Conservation (phyloP, 257 asterid species). For the Fraxinus cuspidata region DNA sequence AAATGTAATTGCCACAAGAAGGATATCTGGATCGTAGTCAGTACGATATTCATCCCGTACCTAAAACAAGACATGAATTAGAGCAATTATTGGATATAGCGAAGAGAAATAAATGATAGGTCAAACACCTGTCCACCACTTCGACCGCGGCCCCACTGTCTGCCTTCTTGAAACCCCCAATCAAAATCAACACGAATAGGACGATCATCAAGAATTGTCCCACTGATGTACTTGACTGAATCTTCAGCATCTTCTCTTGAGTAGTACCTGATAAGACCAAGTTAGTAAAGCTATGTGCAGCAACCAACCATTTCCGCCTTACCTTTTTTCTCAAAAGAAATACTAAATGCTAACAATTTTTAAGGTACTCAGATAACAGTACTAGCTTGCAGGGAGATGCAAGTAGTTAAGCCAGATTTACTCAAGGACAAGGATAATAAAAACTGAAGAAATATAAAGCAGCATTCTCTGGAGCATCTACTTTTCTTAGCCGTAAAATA, state of each 20-base stretch:
- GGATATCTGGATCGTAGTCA: constrained; percentile 99
- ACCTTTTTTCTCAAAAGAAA: not conserved
- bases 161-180: constrained; percentile 97
- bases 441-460: not conserved
- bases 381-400: not conserved
- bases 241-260: constrained; percentile 93
- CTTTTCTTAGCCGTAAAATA: not conserved
- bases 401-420: not conserved
- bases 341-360: not conserved
- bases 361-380: not conserved
- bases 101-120: constrained; percentile 14
- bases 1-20: constrained; percentile 25
- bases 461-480: not conserved
- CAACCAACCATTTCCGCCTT: not conserved
- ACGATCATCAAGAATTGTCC: constrained; percentile 99
- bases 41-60: constrained; percentile 99
- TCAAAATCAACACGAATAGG: constrained; percentile 99
- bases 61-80: constrained; percentile 45
- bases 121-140: constrained; percentile 94
- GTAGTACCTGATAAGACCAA: constrained; percentile 67
- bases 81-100: constrained; percentile 11
- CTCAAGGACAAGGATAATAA: not conserved
- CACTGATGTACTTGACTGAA: constrained; percentile 85
- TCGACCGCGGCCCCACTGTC: constrained; percentile 99
- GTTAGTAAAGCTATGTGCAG: not conserved